Percentiles rank a stretch among this genome's conserved stretches.
phyloP scores from a whole-genome alignment of 176 grass and related monocot species.

The Bothriochloa decipiens region DNA sequence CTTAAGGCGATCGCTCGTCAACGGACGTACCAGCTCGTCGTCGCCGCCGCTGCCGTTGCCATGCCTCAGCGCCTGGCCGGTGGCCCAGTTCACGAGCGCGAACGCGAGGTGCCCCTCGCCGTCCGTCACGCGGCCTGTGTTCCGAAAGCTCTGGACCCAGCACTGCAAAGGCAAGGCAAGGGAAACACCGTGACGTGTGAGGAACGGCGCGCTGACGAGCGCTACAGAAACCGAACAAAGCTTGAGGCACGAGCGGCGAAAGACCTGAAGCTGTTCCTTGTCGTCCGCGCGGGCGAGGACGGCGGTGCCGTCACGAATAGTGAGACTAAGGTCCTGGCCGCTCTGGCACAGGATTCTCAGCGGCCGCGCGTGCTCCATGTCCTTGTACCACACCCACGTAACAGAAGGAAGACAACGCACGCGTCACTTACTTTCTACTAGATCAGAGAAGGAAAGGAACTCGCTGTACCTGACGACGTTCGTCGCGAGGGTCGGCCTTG shows the following conservation, averaged over 20 bases:
- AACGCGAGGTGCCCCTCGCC: conserved; percentile 16
- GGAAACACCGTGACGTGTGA: neutral
- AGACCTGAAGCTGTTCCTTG: conserved; percentile 5
- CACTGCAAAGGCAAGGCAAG: neutral
- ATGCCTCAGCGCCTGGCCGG: neutral
- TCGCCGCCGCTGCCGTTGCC: neutral
- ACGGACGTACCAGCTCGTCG: neutral
- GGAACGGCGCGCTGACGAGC: neutral
- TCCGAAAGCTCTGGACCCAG: conserved; percentile 27
- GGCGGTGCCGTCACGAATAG: conserved; percentile 21
- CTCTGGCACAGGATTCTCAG: conserved; percentile 31
- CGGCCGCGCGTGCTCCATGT: neutral
- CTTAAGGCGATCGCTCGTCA: no score
- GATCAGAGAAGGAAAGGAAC: no score
- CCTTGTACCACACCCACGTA: no score
- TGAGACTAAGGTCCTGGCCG: conserved; percentile 5
- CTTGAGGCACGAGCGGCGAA: neutral
- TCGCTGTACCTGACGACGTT: neutral
- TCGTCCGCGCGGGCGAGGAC: neutral
- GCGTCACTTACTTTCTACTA: no score
- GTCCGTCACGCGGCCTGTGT: conserved; percentile 33
- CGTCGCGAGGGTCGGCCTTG: conserved; percentile 24
- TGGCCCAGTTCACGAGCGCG: conserved; percentile 10
- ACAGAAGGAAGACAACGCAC: no score
- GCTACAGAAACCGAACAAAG: neutral